Evolutionary conservation across 2,329 filamentous ascomycete species (phyloP), one percentile per base, ranked within the genome.

Genomic region (Cordyceps tenuipes): DNA sequence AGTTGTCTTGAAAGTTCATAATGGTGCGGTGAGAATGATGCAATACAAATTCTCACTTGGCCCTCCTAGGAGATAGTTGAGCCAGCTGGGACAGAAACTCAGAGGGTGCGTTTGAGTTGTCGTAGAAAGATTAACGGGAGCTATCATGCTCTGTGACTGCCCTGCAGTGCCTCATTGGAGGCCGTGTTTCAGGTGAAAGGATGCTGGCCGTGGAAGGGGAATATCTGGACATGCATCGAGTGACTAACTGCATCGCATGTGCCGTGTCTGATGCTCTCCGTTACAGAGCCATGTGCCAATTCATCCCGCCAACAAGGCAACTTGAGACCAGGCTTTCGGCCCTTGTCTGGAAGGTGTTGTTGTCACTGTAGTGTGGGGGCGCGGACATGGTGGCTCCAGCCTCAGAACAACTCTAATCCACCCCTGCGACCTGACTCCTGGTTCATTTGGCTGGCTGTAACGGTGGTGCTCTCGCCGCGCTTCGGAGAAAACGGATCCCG

Each of bases 261-360:
- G 26, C 34, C 34, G 36, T 50, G 46, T 50, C 46, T 58, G 47
- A 44, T 51, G 34, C 23, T 19, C n/a, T 44, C 46, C 17, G 46
- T 10, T 43, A 17, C 23, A 52, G 29, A 23, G 34, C 34, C 39
- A 50, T 39, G 23, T 50, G 21, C 39, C 48, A 52, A 36, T 52
- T 34, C 36, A 52, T 58, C 55, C 34, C 55, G 49, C 54, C 29
- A 59, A 44, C 57, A 52, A 13, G 26, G 36, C 15, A 52, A 23
- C 36, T 58, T 58, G 34, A 51, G 57, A 39, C 48, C 48, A 59
- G 48, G 39, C 57, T 59, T 19, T 59, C 48, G 57, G 57, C 48
- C 57, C 57, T 59, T 59, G 57, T 59, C 57, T 39, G 57, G 48
- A n/a, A 39, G 48, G 19, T 23, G 23, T 54, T 54, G n/a, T n/a